phyloP scores from a whole-genome alignment of 2,329 filamentous ascomycete species.

The Pyrenophora tritici-repentis region DNA sequence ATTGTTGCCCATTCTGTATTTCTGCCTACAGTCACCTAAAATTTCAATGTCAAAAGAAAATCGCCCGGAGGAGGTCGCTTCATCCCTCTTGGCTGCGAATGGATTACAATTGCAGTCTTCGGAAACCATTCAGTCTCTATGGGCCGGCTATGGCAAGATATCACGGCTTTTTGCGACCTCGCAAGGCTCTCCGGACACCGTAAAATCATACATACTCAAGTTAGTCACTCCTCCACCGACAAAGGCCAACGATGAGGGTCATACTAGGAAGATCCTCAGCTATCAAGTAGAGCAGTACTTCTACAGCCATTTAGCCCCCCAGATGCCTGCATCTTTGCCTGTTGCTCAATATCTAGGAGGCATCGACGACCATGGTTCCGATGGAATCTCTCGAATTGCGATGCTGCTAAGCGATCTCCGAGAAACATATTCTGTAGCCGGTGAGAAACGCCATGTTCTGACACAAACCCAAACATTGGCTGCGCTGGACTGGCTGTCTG shows the following conservation, averaged over 20 bases:
- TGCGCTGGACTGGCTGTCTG: conserved; percentile 66
- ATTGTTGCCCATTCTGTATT: background rate
- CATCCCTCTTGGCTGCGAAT: conserved; percentile 32
- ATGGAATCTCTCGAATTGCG: conserved; percentile 52
- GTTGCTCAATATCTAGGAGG: conserved; percentile 58
- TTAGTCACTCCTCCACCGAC: conserved; percentile 60
- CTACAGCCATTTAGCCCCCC: conserved; percentile 62
- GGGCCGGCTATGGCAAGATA: conserved; percentile 60
- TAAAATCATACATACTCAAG: conserved; percentile 60
- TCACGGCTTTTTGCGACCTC: conserved; percentile 56
- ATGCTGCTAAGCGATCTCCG: conserved; percentile 64
- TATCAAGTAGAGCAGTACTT: conserved; percentile 72
- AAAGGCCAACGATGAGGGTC: conserved; percentile 60
- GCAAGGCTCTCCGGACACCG: conserved; percentile 9
- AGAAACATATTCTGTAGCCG: conserved; percentile 59
- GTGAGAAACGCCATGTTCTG: conserved; percentile 59
- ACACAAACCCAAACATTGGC: conserved; percentile 55
- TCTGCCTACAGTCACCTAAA: background rate
- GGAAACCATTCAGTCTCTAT: conserved; percentile 49
- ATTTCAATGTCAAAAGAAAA: conserved; percentile 47
- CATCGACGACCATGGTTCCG: conserved; percentile 49
- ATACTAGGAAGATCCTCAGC: conserved; percentile 68
- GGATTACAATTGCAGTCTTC: conserved; percentile 32
- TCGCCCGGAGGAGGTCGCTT: conserved; percentile 28
- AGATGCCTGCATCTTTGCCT: conserved; percentile 50